Evolutionary conservation across 495 filamentous ascomycete genomes (phyloP), one percentile per base, ranked within the genome.

Genomic region (Aspergillus affinis): DNA sequence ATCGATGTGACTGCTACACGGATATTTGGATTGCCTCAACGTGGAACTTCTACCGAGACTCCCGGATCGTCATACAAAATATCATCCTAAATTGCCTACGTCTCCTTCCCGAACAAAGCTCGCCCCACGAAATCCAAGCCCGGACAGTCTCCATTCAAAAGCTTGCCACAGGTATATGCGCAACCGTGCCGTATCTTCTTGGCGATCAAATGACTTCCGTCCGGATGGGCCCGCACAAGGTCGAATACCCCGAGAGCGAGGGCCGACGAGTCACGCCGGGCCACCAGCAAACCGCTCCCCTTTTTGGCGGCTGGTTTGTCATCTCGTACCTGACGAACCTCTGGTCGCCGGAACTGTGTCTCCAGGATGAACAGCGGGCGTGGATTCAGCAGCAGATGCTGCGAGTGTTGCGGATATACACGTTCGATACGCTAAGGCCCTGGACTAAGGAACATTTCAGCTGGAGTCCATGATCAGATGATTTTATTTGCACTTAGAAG

Each of bases 21-120:
- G 79, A 86, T 61, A 73, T 85, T 52, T 88, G 84, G 82, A 78
- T 84, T 10, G 81, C 82, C 0, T 72, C 79, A 15, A 81, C 83
- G 18, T 88, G 86, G 85, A 90, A 87, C 57, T 78, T 79, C 45
- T 87, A 84, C 68, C 83, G 87, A 29, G 83, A 82, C 64, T 81
- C 81, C 2, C 78, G 82, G 13, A 77, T 87, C 26, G 73, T 83
- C 12, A 68, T 83, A 3, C 82, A 84, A 55, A 79, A 82, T 52
- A 76, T 79, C 41, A 81, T 88, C 15, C 60, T 73, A 18, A 53
- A 60, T 15, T 76, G 72, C 63, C 64, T 78, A 4, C 59, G 55
- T 9, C 63, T 69, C 1, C 51, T 69, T 3, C 53, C 66, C 0
- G 51, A 59, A 3, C 23, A 58, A 0, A 60, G 66, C 26, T 59